These are phyloP conservation scores for Heimioporus punctisporus DNA, from an alignment of 1,284 basidiomycete species.

Conservation along the genomic window DNA sequence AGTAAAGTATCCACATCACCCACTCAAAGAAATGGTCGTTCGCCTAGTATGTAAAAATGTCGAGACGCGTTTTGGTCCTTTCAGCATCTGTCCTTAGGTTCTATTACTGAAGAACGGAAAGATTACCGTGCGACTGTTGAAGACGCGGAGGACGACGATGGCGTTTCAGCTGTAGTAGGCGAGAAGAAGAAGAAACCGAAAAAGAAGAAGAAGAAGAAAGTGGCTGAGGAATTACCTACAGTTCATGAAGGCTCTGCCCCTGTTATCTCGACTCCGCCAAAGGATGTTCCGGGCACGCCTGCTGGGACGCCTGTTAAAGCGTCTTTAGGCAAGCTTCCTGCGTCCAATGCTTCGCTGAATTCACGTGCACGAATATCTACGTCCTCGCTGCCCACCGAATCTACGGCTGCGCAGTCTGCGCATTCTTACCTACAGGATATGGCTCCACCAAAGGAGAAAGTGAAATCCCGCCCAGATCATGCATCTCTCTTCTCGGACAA, in stretches of 20 bases:
- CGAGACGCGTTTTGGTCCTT: neutral
- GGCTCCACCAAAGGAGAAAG: conserved; percentile 55
- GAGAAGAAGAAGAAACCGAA: conserved; percentile 70
- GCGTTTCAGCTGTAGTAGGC: conserved; percentile 24
- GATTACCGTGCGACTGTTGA: conserved; percentile 57
- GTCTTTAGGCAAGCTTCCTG: conserved; percentile 17
- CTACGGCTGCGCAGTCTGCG: conserved; percentile 60
- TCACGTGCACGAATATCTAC: conserved; percentile 39
- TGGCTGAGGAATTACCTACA: conserved; percentile 29
- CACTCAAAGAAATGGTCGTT: conserved; percentile 9
- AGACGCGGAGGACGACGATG: conserved; percentile 67
- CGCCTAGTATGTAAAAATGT: conserved; percentile 13
- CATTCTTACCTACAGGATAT: conserved; percentile 67
- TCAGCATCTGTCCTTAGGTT: conserved; percentile 8
- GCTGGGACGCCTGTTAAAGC: conserved; percentile 17
- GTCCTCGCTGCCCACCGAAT: conserved; percentile 49
- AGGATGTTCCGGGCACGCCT: conserved; percentile 14
- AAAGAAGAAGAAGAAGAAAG: conserved; percentile 77
- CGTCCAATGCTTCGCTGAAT: conserved; percentile 26
- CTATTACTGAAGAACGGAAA: conserved; percentile 26
- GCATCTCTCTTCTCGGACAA: conserved; percentile 52
- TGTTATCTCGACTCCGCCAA: conserved; percentile 17
- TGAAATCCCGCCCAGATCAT: conserved; percentile 67
- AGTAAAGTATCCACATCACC: conserved; percentile 6
- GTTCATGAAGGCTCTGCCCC: conserved; percentile 20